phyloP scores from a whole-genome alignment of 768 basidiomycete genomes.

The Russula olivacea region DNA sequence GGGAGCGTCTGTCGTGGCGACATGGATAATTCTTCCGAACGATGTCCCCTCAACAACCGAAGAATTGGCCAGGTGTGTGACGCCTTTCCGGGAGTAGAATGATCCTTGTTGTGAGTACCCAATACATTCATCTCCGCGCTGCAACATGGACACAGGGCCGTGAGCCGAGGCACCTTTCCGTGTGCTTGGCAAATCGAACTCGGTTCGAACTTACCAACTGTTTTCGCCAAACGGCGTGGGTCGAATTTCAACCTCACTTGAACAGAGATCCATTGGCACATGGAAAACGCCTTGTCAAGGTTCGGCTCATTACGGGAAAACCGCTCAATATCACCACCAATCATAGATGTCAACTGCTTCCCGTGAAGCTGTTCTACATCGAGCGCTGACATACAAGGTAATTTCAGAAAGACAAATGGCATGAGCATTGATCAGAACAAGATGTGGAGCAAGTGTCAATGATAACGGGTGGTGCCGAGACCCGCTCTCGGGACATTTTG shows the following conservation, averaged over 20 bases:
- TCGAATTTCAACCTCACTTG: slow-evolving; percentile 8
- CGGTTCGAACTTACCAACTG: slow-evolving; percentile 12
- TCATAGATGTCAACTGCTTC: neutral
- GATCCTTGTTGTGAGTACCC: neutral
- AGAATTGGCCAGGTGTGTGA: neutral
- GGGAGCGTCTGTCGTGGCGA: slow-evolving; percentile 45
- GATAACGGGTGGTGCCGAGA: slow-evolving; percentile 6
- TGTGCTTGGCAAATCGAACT: slow-evolving; percentile 4
- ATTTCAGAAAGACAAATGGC: neutral
- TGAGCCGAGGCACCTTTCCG: neutral
- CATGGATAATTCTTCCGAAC: slow-evolving; percentile 29
- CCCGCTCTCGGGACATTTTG: neutral
- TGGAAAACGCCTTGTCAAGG: slow-evolving; percentile 6
- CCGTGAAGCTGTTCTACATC: neutral
- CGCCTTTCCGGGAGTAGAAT: neutral
- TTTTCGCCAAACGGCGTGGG: slow-evolving; percentile 5
- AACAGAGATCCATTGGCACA: slow-evolving; percentile 7
- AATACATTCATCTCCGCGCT: neutral
- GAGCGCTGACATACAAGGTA: neutral
- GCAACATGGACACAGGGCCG: neutral
- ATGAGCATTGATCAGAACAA: slow-evolving; percentile 14
- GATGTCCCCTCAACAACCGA: neutral
- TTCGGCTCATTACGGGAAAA: neutral
- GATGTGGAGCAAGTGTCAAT: slow-evolving; percentile 1
- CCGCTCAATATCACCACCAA: slow-evolving; percentile 1